phyloP scores from a whole-genome alignment of 2,329 filamentous ascomycete species.

The Cadophora luteo-olivacea region DNA sequence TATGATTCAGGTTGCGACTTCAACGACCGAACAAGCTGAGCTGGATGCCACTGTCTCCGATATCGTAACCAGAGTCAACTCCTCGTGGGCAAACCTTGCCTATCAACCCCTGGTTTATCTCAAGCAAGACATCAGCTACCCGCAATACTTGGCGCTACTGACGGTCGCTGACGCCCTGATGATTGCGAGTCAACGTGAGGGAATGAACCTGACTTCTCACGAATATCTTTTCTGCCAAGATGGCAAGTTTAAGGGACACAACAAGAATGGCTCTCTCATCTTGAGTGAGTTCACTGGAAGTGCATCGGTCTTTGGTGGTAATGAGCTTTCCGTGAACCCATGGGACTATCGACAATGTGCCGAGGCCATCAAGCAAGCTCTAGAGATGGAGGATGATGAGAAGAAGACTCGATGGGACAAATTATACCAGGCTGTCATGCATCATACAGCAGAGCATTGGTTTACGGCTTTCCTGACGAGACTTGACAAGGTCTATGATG shows the following conservation, averaged over 20 bases:
- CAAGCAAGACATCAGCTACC: constrained; percentile 91
- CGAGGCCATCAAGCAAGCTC: constrained; percentile 80
- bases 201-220: constrained; percentile 96
- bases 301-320: constrained; percentile 80
- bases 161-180: constrained; percentile 90
- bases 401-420: constrained; percentile 77
- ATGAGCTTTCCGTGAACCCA: constrained; percentile 87
- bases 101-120: constrained; percentile 94
- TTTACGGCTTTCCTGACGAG: constrained; percentile 75
- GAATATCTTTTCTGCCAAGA: constrained; percentile 96
- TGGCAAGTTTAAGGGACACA: constrained; percentile 69
- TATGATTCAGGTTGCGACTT: constrained; percentile 91
- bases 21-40: constrained; percentile 86
- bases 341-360: constrained; percentile 94
- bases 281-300: constrained; percentile 96
- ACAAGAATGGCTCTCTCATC: constrained; percentile 88
- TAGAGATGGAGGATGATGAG: constrained; percentile 81
- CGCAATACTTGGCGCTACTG: constrained; percentile 90
- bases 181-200: constrained; percentile 93
- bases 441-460: constrained; percentile 88
- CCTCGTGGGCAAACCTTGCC: constrained; percentile 85
- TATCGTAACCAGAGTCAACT: constrained; percentile 94
- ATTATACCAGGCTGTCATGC: constrained; percentile 75
- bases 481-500: constrained; percentile 78
- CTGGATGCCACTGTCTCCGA: constrained; percentile 88